Evolutionary conservation across 2,329 filamentous ascomycete genomes (phyloP), one percentile per base, ranked within the genome.

Genomic region (Colletotrichum aenigma): DNA sequence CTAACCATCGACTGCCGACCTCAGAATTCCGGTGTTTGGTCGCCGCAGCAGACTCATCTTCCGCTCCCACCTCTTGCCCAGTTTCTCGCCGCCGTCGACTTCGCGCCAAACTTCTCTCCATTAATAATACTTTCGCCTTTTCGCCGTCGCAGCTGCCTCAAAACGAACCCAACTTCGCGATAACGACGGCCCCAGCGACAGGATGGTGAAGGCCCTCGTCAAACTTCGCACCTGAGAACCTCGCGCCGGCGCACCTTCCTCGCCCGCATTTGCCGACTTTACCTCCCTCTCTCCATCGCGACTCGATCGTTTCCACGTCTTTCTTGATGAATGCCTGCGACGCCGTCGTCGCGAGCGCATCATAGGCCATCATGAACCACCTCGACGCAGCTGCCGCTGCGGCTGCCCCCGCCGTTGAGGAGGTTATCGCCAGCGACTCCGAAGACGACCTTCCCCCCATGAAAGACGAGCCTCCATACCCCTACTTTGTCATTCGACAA

Each of bases 401-500:
- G 64, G 70, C 70, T 61, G 64, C 70, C 43, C 30, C 64, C 56
- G 64, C 74, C 26, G 74, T 75, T 34, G 74, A 74, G 36, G 74
- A 76, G 32, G 66, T 75, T 13, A 62, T 66, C 60, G 48, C 48
- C 71, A 76, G 74, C 61, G 74, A 77, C 43, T 75, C 81, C 34
- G 80, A 83, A 24, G 83, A 84, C 67, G 81, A 81, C 60, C 73
- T 84, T 7, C 80, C 81, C 12, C 83, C 83, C 7, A 78, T 83
- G 36, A 78, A 84, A 66, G 85, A 87, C 75, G 75, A 78, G 10
- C 82, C 83, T 6, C 79, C 86, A 4, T 83, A 85, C 18, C 84
- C 86, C 30, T 88, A 86, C 71, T 87, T 89, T 55, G 87, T 98
- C 74, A 89, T 95, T 70, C 94, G 96, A 85, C 96, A 98, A 86